phyloP scores from a whole-genome alignment of 306 rosid species.

The Geum urbanum region DNA sequence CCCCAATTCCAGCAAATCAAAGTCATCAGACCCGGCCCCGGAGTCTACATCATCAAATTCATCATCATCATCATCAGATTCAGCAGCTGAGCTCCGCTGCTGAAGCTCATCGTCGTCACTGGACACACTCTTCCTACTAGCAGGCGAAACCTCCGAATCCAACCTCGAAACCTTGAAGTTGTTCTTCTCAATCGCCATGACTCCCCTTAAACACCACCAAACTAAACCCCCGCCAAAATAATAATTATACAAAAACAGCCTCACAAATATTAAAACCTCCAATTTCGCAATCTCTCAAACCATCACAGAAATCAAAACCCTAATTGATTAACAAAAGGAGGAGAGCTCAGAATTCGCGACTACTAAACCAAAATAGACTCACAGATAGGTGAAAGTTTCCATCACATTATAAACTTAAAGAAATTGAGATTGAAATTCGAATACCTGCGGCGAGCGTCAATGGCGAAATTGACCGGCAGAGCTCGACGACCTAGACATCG shows the following conservation, averaged over 20 bases:
- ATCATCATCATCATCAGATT: slow-evolving; percentile 89
- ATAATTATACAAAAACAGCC: slow-evolving; percentile 17
- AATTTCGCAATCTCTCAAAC: slow-evolving; percentile 19
- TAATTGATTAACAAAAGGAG: slow-evolving; percentile 2
- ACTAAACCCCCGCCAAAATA: slow-evolving; percentile 19
- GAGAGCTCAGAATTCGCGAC: slow-evolving; percentile 14
- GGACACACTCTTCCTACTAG: slow-evolving; percentile 79
- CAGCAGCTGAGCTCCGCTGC: slow-evolving; percentile 57
- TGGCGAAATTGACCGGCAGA: slow-evolving; percentile 26
- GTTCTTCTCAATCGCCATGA: slow-evolving; percentile 97
- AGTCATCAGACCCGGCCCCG: slow-evolving; percentile 98
- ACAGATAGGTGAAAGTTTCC: background rate
- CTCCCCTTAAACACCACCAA: slow-evolving; percentile 46
- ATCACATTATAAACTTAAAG: background rate
- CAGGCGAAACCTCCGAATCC: slow-evolving; percentile 75
- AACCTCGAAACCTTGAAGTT: slow-evolving; percentile 79
- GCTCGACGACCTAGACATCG: slow-evolving; percentile 6
- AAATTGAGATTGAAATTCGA: background rate
- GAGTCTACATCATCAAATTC: slow-evolving; percentile 96
- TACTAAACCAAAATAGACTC: background rate
- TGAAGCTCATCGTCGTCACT: slow-evolving; percentile 87
- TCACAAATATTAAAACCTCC: background rate
- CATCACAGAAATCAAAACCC: slow-evolving; percentile 24
- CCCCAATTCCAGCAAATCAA: slow-evolving; percentile 92
- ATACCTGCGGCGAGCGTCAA: slow-evolving; percentile 39